Conservation (phyloP, 805 yeast species). For the Teunomyces pallodes region DNA sequence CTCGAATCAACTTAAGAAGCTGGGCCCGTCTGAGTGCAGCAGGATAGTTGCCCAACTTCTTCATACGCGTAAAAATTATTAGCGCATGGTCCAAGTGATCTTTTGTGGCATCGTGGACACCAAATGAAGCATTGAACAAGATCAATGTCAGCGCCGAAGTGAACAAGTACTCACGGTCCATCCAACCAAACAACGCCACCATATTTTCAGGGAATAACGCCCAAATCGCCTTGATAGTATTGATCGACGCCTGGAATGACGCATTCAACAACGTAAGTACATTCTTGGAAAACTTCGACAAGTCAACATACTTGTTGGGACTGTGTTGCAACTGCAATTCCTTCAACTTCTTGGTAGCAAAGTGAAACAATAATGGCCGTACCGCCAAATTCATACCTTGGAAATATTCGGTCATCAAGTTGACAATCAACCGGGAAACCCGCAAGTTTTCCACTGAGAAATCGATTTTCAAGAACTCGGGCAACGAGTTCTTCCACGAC, state of each 20-base stretch:
- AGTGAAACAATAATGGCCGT: slow-evolving; percentile 72
- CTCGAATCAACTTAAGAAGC: slow-evolving; percentile 58
- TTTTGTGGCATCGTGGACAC: slow-evolving; percentile 72
- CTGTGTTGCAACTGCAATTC: slow-evolving; percentile 39
- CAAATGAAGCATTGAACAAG: slow-evolving; percentile 75
- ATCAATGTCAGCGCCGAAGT: slow-evolving; percentile 74
- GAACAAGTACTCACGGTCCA: slow-evolving; percentile 80
- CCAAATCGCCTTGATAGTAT: slow-evolving; percentile 73
- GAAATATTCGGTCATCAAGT: slow-evolving; percentile 78
- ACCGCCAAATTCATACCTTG: slow-evolving; percentile 81
- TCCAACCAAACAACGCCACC: slow-evolving; percentile 85
- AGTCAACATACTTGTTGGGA: slow-evolving; percentile 55
- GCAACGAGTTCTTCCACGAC: slow-evolving; percentile 65
- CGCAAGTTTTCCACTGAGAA: slow-evolving; percentile 51
- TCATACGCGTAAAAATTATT: slow-evolving; percentile 68
- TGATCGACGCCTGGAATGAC: slow-evolving; percentile 77
- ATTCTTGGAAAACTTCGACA: slow-evolving; percentile 65
- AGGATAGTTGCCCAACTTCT: slow-evolving; percentile 74
- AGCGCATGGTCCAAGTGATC: slow-evolving; percentile 73
- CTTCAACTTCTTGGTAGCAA: slow-evolving; percentile 64
- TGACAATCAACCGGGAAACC: slow-evolving; percentile 65
- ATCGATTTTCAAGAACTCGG: slow-evolving; percentile 63
- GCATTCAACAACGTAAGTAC: slow-evolving; percentile 69
- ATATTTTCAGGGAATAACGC: slow-evolving; percentile 69
- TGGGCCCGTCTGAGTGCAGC: slow-evolving; percentile 76